phyloP scores from a whole-genome alignment of 179 eudicot species.

The Vitellaria paradoxa region DNA sequence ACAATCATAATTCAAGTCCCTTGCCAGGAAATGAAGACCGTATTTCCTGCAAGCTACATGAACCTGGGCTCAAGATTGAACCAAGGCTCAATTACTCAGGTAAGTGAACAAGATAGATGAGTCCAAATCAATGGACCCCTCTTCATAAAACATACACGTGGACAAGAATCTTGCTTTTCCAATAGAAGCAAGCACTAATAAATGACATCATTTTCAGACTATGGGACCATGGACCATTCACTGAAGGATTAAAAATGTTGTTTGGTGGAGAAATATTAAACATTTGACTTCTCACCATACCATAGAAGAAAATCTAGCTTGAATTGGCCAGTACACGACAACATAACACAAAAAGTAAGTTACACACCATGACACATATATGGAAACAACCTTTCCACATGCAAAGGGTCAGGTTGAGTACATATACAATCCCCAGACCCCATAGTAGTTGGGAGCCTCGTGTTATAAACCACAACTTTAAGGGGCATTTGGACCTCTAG shows the following conservation, averaged over 20 bases:
- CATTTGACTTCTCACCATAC: background rate
- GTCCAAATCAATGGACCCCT: background rate
- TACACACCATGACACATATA: too few species aligned
- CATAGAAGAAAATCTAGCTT: background rate
- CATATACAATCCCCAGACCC: too few species aligned
- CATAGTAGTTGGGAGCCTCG: too few species aligned
- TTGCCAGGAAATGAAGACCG: background rate
- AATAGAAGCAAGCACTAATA: background rate
- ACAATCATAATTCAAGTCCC: background rate
- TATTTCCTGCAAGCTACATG: background rate
- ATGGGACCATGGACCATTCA: background rate
- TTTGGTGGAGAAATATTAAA: background rate
- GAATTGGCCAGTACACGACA: background rate
- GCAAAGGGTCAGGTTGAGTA: too few species aligned
- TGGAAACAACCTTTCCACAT: too few species aligned
- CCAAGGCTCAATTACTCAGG: background rate
- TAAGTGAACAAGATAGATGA: background rate
- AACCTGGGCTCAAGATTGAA: background rate
- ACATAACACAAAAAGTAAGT: background rate
- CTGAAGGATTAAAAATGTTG: background rate
- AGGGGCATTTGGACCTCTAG: background rate
- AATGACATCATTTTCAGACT: background rate
- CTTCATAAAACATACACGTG: slow-evolving; percentile 1
- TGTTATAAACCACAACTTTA: background rate
- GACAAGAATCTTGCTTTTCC: background rate